Evolutionary conservation across 768 basidiomycete species (phyloP).

Genomic region (Galerina marginata): DNA sequence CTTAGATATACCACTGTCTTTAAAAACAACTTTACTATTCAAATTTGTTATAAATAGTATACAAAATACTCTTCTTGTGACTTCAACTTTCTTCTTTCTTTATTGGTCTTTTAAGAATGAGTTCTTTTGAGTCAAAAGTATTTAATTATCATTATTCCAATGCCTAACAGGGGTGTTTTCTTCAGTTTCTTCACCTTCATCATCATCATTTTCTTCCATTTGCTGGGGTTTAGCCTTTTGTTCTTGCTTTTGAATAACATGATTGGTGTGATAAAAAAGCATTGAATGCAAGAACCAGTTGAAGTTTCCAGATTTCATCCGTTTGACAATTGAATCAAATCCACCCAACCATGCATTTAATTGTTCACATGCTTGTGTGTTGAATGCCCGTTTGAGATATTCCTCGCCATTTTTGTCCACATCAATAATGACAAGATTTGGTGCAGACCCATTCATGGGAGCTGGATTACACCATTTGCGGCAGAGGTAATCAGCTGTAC

Average conservation of each 20-base stretch:
- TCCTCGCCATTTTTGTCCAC: conserved; percentile 26
- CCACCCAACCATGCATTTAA: too few relatives aligned
- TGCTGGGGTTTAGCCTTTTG: background rate
- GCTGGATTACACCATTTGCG: conserved; percentile 36
- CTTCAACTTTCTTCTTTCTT: too few relatives aligned
- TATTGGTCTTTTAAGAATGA: too few relatives aligned
- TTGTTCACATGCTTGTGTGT: too few relatives aligned
- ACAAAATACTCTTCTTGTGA: background rate
- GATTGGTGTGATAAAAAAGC: too few relatives aligned
- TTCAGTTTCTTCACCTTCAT: background rate
- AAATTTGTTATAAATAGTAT: background rate
- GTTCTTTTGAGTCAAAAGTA: too few relatives aligned
- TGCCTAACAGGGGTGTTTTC: background rate
- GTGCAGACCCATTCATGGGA: conserved; percentile 32
- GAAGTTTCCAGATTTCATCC: too few relatives aligned
- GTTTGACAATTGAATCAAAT: too few relatives aligned
- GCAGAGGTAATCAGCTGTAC: conserved; percentile 31
- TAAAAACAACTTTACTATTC: background rate
- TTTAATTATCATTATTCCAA: background rate
- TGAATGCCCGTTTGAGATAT: too few relatives aligned
- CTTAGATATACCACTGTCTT: background rate
- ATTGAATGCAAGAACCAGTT: too few relatives aligned
- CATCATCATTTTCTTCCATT: background rate
- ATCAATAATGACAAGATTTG: conserved; percentile 31
- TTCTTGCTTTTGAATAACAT: background rate